phyloP scores from a whole-genome alignment of 208 protist genomes.

The Porcisia hertigi region DNA sequence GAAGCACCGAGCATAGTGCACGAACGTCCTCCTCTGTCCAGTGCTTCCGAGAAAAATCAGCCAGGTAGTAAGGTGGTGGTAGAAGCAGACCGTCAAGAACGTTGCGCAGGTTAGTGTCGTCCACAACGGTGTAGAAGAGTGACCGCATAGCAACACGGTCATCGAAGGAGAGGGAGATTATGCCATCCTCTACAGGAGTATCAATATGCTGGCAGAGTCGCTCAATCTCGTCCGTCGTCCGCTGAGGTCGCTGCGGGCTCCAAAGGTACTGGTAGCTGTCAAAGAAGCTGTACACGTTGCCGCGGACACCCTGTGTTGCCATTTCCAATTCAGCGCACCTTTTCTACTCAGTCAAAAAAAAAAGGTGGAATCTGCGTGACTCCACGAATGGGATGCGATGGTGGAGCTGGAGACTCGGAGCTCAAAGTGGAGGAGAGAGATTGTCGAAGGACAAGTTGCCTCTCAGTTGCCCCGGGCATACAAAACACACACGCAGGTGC shows the following conservation, averaged over 20 bases:
- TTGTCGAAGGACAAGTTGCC: too few species aligned
- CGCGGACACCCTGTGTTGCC: not conserved
- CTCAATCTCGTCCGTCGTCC: slow-evolving; percentile 31
- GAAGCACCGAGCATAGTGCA: slow-evolving; percentile 41
- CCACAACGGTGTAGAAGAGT: slow-evolving; percentile 65
- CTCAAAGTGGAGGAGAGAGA: too few species aligned
- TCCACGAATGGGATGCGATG: not conserved
- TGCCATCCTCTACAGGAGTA: not conserved
- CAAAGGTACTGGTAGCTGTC: slow-evolving; percentile 62
- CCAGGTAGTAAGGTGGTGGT: slow-evolving; percentile 60
- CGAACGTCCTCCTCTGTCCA: slow-evolving; percentile 49
- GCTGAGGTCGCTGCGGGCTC: slow-evolving; percentile 40
- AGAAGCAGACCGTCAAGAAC: slow-evolving; percentile 70
- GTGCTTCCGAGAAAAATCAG: slow-evolving; percentile 31
- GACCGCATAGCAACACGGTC: slow-evolving; percentile 61
- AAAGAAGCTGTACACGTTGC: slow-evolving; percentile 38
- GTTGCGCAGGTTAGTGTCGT: slow-evolving; percentile 43
- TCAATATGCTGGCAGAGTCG: slow-evolving; percentile 8
- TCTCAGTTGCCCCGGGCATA: too few species aligned
- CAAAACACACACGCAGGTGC: too few species aligned
- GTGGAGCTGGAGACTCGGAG: not conserved
- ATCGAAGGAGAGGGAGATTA: slow-evolving; percentile 44
- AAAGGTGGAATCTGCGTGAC: not conserved
- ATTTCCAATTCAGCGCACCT: not conserved
- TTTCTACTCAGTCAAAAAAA: not conserved